A percentile compares a stretch with the other conserved stretches of the same genome.
Conservation (phyloP, 164 flowering plant genomes). For the Nymphaea thermarum region DNA sequence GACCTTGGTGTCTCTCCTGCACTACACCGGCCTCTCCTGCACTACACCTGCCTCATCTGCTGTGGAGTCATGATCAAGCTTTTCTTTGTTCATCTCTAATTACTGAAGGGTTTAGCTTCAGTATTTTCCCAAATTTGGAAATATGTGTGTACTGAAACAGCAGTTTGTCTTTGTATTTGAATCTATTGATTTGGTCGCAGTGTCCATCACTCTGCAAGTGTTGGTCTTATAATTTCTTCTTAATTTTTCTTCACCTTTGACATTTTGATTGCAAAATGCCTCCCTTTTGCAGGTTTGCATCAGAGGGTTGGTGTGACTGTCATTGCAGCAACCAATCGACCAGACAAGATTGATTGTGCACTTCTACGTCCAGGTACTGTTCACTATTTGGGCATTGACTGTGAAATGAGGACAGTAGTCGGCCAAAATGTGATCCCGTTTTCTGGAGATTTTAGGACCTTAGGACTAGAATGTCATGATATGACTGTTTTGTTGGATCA, state of each 20-base stretch:
- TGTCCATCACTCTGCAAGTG: not conserved
- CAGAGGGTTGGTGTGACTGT: slow-evolving; percentile 82
- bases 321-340: slow-evolving; percentile 97
- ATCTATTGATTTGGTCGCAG: too few species aligned
- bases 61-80: too few species aligned
- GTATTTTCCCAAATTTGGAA: not conserved
- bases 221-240: not conserved
- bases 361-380: slow-evolving; percentile 78
- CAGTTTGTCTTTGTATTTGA: not conserved
- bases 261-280: not conserved
- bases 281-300: slow-evolving; percentile 51
- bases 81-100: too few species aligned
- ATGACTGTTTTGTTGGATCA: not conserved
- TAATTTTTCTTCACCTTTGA: not conserved
- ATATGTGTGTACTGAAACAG: not conserved
- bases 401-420: too few species aligned
- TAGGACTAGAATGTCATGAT: not conserved
- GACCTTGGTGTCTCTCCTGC: not conserved
- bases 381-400: not conserved
- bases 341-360: slow-evolving; percentile 94
- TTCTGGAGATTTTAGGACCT: not conserved
- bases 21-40: not conserved
- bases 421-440: too few species aligned
- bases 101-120: too few species aligned
- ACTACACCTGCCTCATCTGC: too few species aligned